Evolutionary conservation across 1,284 basidiomycete species (phyloP).

Genomic region (Albatrellus sp.): DNA sequence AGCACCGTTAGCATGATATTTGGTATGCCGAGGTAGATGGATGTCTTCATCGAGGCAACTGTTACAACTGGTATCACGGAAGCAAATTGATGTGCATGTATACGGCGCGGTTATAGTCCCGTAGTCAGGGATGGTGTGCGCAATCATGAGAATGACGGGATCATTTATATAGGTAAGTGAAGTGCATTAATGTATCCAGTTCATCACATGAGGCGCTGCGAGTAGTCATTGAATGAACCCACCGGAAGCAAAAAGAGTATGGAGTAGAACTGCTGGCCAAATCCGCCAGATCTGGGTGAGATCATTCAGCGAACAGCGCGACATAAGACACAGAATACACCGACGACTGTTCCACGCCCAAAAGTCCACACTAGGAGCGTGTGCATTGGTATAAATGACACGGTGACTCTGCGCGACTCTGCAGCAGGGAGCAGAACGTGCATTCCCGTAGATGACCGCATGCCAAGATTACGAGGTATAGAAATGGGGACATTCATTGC

Average conservation of each 20-base stretch:
- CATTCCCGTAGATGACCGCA: slow-evolving; percentile 15
- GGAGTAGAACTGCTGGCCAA: slow-evolving; percentile 53
- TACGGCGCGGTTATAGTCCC: no score
- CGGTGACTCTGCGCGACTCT: slow-evolving; percentile 6
- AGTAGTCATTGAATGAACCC: no score
- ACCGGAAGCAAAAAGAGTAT: slow-evolving; percentile 46
- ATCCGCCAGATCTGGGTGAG: slow-evolving; percentile 43
- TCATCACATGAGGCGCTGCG: no score
- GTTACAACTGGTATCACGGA: slow-evolving; percentile 40
- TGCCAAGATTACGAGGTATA: not conserved
- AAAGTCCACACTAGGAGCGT: slow-evolving; percentile 42
- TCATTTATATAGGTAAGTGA: no score
- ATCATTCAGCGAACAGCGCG: slow-evolving; percentile 11
- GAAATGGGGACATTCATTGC: no score
- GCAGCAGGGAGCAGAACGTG: slow-evolving; percentile 20
- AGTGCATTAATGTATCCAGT: no score
- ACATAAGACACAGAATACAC: slow-evolving; percentile 7
- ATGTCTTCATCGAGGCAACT: slow-evolving; percentile 27
- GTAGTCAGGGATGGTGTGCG: no score
- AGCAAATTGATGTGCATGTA: no score
- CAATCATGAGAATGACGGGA: no score
- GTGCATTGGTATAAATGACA: slow-evolving; percentile 12
- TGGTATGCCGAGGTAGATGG: slow-evolving; percentile 33
- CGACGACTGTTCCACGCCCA: slow-evolving; percentile 45
- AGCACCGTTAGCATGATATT: slow-evolving; percentile 50